phyloP scores from a whole-genome alignment of 176 grass and related monocot genomes.

The Tillandsia fasciculata region DNA sequence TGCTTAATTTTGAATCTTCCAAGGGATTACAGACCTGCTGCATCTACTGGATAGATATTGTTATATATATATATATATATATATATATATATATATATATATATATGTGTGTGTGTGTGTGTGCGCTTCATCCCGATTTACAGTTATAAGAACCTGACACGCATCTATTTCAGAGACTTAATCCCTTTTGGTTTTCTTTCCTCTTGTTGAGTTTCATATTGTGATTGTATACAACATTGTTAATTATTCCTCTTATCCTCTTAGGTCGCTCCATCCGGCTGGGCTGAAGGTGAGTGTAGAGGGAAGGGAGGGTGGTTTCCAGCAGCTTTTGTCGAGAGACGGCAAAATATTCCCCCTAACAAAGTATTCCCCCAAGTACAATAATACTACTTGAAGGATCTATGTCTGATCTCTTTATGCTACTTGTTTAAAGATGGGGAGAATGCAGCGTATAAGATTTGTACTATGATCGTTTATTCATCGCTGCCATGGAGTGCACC shows the following conservation, averaged over 20 bases:
- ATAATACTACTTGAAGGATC: neutral
- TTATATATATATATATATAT: no score
- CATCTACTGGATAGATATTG: no score
- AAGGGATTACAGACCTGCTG: no score
- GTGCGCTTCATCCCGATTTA: no score
- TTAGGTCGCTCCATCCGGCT: slow-evolving; percentile 65
- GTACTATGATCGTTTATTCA: no score
- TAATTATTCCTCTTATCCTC: slow-evolving; percentile 7
- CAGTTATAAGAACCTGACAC: no score
- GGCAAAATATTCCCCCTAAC: slow-evolving; percentile 68
- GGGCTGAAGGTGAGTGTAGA: slow-evolving; percentile 94
- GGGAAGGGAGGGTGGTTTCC: slow-evolving; percentile 92
- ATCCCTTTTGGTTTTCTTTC: no score
- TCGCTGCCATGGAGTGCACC: neutral
- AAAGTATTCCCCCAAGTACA: slow-evolving; percentile 63
- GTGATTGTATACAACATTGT: neutral
- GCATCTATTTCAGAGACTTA: no score
- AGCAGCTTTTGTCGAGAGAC: slow-evolving; percentile 58
- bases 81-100: no score
- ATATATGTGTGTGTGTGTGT: no score
- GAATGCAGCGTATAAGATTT: no score
- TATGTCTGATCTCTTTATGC: neutral
- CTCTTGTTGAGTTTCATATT: neutral
- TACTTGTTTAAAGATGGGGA: slow-evolving; percentile 1
- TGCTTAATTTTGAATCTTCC: no score